Percentiles rank a stretch among this genome's conserved stretches.
Conservation (phyloP, 345 rosid species). For the Eucalyptus shirleyi region DNA sequence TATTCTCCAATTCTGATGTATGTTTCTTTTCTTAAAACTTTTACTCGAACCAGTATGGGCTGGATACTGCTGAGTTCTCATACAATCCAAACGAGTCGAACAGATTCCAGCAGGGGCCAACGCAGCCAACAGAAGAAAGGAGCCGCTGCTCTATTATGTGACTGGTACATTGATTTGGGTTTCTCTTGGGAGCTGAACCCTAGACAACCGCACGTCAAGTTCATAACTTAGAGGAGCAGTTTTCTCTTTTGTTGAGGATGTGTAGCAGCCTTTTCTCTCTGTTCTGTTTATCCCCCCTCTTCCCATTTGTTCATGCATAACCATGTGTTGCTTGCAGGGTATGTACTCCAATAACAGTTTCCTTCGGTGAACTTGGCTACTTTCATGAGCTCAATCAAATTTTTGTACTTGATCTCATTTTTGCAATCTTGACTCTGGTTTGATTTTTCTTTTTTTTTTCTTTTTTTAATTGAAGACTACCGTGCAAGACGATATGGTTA, state of each 20-base stretch:
- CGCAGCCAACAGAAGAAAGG: constrained; percentile 67
- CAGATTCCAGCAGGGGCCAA: constrained; percentile 53
- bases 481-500: neutral
- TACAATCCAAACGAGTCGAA: constrained; percentile 83
- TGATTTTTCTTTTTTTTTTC: neutral
- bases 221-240: neutral
- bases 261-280: neutral
- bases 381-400: neutral
- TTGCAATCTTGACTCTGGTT: neutral
- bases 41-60: constrained; percentile 62
- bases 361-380: neutral
- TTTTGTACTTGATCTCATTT: neutral
- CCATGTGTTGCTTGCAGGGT: neutral
- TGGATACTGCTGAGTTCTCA: constrained; percentile 91
- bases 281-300: neutral
- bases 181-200: neutral
- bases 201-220: neutral
- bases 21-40: neutral
- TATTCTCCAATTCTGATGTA: neutral
- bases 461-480: neutral
- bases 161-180: neutral
- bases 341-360: neutral
- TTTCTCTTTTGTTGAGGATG: neutral
- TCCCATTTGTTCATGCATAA: neutral
- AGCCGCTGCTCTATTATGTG: constrained; percentile 87